A percentile compares a stretch with the other conserved stretches of the same genome.
These are phyloP conservation scores for Talaromyces rugulosus DNA, from an alignment of 2,329 filamentous ascomycete species.

Conservation along the genomic window DNA sequence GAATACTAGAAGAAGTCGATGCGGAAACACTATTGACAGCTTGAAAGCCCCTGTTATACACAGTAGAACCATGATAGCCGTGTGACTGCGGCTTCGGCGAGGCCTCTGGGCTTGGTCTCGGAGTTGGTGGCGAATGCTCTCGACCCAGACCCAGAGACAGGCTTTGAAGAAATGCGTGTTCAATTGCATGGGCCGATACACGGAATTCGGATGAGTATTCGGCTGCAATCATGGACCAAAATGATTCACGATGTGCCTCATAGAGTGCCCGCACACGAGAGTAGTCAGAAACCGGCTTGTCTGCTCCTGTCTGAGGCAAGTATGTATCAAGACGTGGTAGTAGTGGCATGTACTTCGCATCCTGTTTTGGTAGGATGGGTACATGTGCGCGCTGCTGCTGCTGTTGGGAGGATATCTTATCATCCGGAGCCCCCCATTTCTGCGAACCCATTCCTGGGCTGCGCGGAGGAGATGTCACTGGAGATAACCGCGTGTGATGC, in stretches of 20 bases:
- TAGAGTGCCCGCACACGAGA: constrained; percentile 67
- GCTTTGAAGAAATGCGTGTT: constrained; percentile 19
- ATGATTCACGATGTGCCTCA: constrained; percentile 62
- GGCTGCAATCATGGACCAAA: constrained; percentile 68
- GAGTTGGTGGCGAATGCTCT: constrained; percentile 19
- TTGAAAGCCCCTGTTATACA: constrained; percentile 14
- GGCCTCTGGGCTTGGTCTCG: constrained; percentile 16
- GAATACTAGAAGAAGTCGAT: not conserved
- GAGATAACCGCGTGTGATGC: constrained; percentile 46
- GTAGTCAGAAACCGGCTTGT: constrained; percentile 49
- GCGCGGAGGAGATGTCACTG: constrained; percentile 34
- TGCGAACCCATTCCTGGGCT: constrained; percentile 18
- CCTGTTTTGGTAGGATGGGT: constrained; percentile 29
- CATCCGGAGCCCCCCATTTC: not conserved
- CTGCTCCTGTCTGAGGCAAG: constrained; percentile 21
- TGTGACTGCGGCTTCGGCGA: constrained; percentile 13
- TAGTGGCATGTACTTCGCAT: constrained; percentile 34
- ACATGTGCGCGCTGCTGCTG: constrained; percentile 21
- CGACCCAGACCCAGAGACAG: constrained; percentile 6
- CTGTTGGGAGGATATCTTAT: constrained; percentile 11
- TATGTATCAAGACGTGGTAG: not conserved
- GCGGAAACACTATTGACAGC: constrained; percentile 14
- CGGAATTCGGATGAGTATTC: constrained; percentile 52
- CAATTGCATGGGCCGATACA: constrained; percentile 17
- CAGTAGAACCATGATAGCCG: not conserved